Conservation (phyloP, 805 yeast species). For the Ogataea chonburiensis region DNA sequence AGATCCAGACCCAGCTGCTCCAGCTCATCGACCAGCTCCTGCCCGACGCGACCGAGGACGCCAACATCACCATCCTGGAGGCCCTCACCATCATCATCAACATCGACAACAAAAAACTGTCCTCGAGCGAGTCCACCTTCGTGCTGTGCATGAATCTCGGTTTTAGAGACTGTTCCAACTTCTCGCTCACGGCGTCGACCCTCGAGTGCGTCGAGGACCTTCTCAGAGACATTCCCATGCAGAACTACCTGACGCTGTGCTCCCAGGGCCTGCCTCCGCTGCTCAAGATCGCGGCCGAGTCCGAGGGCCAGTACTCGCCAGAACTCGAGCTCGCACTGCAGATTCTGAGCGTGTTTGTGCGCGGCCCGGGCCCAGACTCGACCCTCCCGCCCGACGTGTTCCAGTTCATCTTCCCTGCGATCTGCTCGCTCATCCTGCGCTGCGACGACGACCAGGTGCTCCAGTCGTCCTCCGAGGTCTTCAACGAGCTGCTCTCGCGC, state of each 20-base stretch:
- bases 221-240: conserved; percentile 44
- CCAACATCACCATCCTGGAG: conserved; percentile 72
- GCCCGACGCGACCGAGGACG: conserved; percentile 73
- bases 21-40: conserved; percentile 44
- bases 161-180: conserved; percentile 70
- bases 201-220: conserved; percentile 66
- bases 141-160: conserved; percentile 63
- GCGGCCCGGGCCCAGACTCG: conserved; percentile 35
- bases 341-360: conserved; percentile 49
- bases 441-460: conserved; percentile 75
- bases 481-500: conserved; percentile 54
- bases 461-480: conserved; percentile 74
- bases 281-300: conserved; percentile 38
- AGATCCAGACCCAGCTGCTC: conserved; percentile 32
- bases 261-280: conserved; percentile 53
- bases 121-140: conserved; percentile 39
- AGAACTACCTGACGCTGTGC: conserved; percentile 47
- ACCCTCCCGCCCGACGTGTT: conserved; percentile 36
- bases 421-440: conserved; percentile 39
- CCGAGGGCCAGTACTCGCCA: conserved; percentile 53
- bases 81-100: conserved; percentile 58
- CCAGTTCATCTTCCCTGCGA: conserved; percentile 41
- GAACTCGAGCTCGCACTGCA: conserved; percentile 59
- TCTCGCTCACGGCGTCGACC: conserved; percentile 65
- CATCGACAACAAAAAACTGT: conserved; percentile 39